Evolutionary conservation across 192 early-diverging fungal species (phyloP).

Genomic region (Coemansia sp.): DNA sequence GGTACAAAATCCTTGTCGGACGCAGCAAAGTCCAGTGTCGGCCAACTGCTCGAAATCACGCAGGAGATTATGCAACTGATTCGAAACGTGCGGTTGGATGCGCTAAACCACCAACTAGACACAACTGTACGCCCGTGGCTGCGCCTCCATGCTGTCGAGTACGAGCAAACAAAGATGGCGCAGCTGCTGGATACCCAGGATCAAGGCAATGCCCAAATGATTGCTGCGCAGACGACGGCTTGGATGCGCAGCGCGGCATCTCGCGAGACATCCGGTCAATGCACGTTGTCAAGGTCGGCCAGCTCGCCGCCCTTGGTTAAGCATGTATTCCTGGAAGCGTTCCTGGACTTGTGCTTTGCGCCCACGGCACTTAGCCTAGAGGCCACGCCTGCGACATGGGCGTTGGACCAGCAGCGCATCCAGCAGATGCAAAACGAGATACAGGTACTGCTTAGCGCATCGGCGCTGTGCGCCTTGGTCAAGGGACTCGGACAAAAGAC

Average conservation of each 20-base stretch:
- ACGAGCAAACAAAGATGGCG: slow-evolving; percentile 34
- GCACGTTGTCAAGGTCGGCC: background rate
- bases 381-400: slow-evolving; percentile 18
- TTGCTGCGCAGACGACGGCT: slow-evolving; percentile 5
- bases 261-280: slow-evolving; percentile 1
- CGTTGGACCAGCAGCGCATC: slow-evolving; percentile 30
- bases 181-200: slow-evolving; percentile 9
- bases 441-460: slow-evolving; percentile 27
- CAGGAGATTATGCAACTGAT: slow-evolving; percentile 25
- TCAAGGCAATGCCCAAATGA: background rate
- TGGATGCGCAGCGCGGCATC: slow-evolving; percentile 29
- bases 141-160: slow-evolving; percentile 32
- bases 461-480: slow-evolving; percentile 20
- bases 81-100: slow-evolving; percentile 29
- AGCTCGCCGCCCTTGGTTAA: background rate
- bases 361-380: background rate
- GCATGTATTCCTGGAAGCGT: slow-evolving; percentile 34
- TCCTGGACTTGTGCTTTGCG: slow-evolving; percentile 44
- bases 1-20: background rate
- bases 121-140: slow-evolving; percentile 47
- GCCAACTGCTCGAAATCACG: slow-evolving; percentile 14
- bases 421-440: slow-evolving; percentile 37
- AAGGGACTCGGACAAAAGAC: background rate
- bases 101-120: slow-evolving; percentile 44
- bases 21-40: slow-evolving; percentile 1